These are phyloP conservation scores for Boletus rubroflammeus DNA, from an alignment of 768 basidiomycete genomes.

Conservation along the genomic window DNA sequence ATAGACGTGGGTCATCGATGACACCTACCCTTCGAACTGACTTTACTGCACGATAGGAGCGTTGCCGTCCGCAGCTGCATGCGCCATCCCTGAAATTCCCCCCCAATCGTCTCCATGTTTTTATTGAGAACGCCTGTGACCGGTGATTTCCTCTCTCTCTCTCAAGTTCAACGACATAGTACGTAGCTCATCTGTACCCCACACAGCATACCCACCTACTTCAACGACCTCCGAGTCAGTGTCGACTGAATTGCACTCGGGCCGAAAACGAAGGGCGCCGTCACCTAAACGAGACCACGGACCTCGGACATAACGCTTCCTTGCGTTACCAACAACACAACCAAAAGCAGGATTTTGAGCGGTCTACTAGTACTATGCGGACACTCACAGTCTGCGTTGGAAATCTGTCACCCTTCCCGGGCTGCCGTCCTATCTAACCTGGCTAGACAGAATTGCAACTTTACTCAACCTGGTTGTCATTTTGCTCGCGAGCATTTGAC, in stretches of 20 bases:
- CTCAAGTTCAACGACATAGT: neutral
- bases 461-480: no score
- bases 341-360: neutral
- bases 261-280: neutral
- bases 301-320: neutral
- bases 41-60: neutral
- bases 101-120: neutral
- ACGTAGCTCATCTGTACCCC: neutral
- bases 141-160: neutral
- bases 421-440: neutral
- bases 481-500: neutral
- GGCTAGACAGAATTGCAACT: neutral
- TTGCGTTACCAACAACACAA: neutral
- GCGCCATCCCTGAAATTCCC: no score
- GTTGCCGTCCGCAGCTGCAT: neutral
- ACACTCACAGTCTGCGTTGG: neutral
- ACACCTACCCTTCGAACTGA: neutral
- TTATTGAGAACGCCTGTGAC: neutral
- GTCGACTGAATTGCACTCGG: neutral
- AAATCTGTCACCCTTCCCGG: neutral
- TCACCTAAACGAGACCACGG: neutral
- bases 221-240: neutral
- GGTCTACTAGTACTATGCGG: neutral
- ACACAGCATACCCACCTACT: no score
- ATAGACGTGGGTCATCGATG: no score